A percentile compares a stretch with the other conserved stretches of the same genome.
Evolutionary conservation across 1,284 basidiomycete genomes (phyloP).

Genomic region (Cryptococcus sp.): DNA sequence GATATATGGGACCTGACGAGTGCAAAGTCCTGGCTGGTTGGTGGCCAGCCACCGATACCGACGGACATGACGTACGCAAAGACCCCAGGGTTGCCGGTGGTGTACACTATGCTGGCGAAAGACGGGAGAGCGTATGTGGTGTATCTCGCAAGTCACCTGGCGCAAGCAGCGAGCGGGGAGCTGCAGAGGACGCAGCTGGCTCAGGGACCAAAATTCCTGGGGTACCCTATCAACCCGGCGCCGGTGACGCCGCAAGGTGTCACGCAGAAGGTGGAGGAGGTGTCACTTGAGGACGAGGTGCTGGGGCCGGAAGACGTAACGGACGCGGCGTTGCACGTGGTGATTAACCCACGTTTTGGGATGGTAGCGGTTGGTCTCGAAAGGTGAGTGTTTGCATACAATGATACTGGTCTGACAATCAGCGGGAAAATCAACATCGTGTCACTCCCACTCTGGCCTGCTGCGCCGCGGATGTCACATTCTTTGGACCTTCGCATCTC

Average conservation of each 20-base stretch:
- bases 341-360: constrained; percentile 80
- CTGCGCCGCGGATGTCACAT: constrained; percentile 28
- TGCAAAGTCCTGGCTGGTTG: constrained; percentile 28
- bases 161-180: constrained; percentile 5
- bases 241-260: constrained; percentile 6
- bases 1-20: constrained; percentile 40
- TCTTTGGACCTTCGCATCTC: constrained; percentile 28
- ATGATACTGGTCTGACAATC: constrained; percentile 39
- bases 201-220: constrained; percentile 17
- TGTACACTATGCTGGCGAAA: constrained; percentile 45
- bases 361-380: constrained; percentile 76
- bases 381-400: constrained; percentile 53
- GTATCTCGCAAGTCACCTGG: constrained; percentile 26
- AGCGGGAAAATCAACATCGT: constrained; percentile 57
- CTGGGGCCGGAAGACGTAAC: constrained; percentile 66
- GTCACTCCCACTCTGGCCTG: constrained; percentile 47
- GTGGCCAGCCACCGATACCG: constrained; percentile 19
- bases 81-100: constrained; percentile 29
- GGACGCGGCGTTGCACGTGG: constrained; percentile 59
- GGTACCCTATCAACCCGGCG: constrained; percentile 21
- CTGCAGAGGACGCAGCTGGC: constrained; percentile 7
- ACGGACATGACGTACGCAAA: constrained; percentile 19
- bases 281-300: constrained; percentile 58
- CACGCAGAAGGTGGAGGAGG: constrained; percentile 21
- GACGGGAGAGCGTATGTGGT: constrained; percentile 50